These are phyloP conservation scores for Thuja plicata DNA, from an alignment of 83 land plant genomes.

Conservation along the genomic window DNA sequence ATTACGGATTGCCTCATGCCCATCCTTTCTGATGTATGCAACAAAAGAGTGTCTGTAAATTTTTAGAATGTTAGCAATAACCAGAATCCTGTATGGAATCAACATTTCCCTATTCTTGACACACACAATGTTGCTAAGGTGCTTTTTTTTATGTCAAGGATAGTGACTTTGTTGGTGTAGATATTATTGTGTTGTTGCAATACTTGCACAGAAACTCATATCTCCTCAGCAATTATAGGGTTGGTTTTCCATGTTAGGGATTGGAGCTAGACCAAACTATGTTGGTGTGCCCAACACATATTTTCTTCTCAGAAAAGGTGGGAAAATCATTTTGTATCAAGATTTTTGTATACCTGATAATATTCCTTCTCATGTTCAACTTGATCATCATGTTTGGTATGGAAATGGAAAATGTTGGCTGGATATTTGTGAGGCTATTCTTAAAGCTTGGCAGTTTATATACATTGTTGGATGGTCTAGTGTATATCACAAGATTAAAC, in stretches of 20 bases:
- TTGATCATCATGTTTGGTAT: constrained; percentile 38
- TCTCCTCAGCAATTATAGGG: constrained; percentile 51
- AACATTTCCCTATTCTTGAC: constrained; percentile 70
- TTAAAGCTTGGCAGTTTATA: constrained; percentile 63
- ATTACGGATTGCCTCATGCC: too few species aligned
- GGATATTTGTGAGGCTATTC: constrained; percentile 67
- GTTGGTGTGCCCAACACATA: constrained; percentile 68
- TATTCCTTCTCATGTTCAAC: constrained; percentile 40
- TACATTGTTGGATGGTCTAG: constrained; percentile 96
- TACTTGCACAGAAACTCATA: constrained; percentile 53
- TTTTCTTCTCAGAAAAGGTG: constrained; percentile 80
- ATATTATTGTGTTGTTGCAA: constrained; percentile 58
- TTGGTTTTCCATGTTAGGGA: constrained; percentile 52
- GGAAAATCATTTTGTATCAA: constrained; percentile 77
- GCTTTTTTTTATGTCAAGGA: constrained; percentile 69
- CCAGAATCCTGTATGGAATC: constrained; percentile 78
- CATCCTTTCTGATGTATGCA: too few species aligned
- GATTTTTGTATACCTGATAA: constrained; percentile 75
- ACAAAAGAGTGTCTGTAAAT: too few species aligned
- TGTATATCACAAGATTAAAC: constrained; percentile 54
- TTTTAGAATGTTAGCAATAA: constrained; percentile 54
- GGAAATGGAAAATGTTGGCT: constrained; percentile 70
- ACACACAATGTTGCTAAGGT: constrained; percentile 70
- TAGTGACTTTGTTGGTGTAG: constrained; percentile 73
- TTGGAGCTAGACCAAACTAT: constrained; percentile 52